Conservation (phyloP, 2,329 filamentous ascomycete species). For the Rosellinia necatrix region DNA sequence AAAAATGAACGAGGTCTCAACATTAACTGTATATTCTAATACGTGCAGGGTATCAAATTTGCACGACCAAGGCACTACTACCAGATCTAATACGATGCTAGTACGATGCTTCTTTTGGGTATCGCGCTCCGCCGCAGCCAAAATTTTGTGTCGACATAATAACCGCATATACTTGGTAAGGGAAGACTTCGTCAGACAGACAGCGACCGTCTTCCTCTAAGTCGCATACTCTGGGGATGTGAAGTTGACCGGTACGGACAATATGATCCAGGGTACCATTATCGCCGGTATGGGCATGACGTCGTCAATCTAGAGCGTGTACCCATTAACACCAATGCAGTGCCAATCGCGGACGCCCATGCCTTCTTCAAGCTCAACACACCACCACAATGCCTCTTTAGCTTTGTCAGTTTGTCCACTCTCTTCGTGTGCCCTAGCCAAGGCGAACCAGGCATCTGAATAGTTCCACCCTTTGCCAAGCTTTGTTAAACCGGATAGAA, state of each 20-base stretch:
- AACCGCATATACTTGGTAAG: neutral
- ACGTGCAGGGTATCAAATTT: neutral
- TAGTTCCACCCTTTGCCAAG: slow-evolving; percentile 87
- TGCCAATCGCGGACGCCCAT: slow-evolving; percentile 80
- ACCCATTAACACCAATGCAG: slow-evolving; percentile 68
- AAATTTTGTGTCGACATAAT: slow-evolving; percentile 2
- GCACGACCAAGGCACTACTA: slow-evolving; percentile 14
- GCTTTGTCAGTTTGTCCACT: slow-evolving; percentile 85
- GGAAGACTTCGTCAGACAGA: neutral
- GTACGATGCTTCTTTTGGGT: neutral
- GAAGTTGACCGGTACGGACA: slow-evolving; percentile 4
- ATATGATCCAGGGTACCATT: slow-evolving; percentile 2
- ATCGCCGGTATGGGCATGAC: slow-evolving; percentile 13
- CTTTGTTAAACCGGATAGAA: slow-evolving; percentile 83
- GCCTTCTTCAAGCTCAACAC: slow-evolving; percentile 89
- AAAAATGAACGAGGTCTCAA: neutral
- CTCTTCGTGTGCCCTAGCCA: slow-evolving; percentile 86
- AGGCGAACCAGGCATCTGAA: slow-evolving; percentile 88
- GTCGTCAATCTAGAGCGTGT: slow-evolving; percentile 56
- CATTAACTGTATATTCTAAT: slow-evolving; percentile 17
- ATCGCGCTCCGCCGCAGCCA: slow-evolving; percentile 2
- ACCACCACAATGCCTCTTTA: slow-evolving; percentile 96
- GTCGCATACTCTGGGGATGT: neutral
- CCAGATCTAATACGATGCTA: neutral
- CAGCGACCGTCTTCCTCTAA: neutral